phyloP scores from a whole-genome alignment of 2,329 filamentous ascomycete species.

The Calonectria ilicicola region DNA sequence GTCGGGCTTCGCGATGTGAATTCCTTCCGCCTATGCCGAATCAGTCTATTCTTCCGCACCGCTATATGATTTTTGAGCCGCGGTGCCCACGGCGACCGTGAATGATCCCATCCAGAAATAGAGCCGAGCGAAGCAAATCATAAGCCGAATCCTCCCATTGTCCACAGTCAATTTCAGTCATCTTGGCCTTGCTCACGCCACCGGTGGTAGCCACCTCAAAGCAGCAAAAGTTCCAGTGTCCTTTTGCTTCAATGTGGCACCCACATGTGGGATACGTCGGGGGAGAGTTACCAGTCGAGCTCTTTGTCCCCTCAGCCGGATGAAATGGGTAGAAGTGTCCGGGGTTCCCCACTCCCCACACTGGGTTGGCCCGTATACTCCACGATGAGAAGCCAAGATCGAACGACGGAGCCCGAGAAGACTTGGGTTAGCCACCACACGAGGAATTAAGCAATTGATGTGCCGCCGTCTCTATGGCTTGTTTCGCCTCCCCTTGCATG shows the following conservation, averaged over 20 bases:
- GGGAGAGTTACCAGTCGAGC: background rate
- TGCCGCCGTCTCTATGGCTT: background rate
- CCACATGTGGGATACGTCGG: background rate
- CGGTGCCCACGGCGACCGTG: background rate
- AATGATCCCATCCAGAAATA: constrained; percentile 1
- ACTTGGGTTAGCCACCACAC: constrained; percentile 10
- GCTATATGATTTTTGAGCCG: background rate
- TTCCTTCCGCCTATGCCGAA: background rate
- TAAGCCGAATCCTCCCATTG: background rate
- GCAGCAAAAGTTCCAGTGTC: constrained; percentile 15
- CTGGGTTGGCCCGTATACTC: constrained; percentile 15
- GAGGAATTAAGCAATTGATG: constrained; percentile 12
- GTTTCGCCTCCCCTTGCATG: constrained; percentile 1
- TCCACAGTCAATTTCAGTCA: constrained; percentile 6
- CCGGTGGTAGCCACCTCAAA: background rate
- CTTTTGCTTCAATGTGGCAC: background rate
- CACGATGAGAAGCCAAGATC: constrained; percentile 11
- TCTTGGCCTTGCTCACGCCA: background rate
- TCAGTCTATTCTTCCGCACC: background rate
- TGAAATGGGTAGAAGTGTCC: constrained; percentile 15
- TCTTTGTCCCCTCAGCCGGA: background rate
- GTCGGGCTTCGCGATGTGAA: background rate
- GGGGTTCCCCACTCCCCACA: constrained; percentile 25
- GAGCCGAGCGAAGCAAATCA: background rate
- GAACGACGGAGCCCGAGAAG: background rate